These are phyloP conservation scores for Paulownia fortunei DNA, from an alignment of 257 asterid species.

Conservation along the genomic window DNA sequence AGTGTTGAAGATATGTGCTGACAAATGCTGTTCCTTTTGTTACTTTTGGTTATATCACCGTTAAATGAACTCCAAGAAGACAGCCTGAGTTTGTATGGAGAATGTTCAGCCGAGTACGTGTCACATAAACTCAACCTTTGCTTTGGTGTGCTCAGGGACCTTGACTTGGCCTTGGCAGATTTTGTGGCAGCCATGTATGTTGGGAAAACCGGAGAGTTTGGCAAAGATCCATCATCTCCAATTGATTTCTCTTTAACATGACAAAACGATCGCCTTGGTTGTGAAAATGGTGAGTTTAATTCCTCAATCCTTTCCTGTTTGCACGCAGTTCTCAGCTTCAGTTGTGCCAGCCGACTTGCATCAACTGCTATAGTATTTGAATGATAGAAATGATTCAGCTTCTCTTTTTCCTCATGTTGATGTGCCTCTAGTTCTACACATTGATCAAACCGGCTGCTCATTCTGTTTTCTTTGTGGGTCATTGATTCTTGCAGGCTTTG, in stretches of 20 bases:
- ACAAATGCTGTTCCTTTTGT: conserved; percentile 51
- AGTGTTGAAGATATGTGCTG: conserved; percentile 39
- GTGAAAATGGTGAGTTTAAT: conserved; percentile 52
- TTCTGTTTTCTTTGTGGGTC: conserved; percentile 48
- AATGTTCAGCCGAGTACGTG: conserved; percentile 60
- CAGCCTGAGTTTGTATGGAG: conserved; percentile 60
- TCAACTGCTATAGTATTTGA: conserved; percentile 42
- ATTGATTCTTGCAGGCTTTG: conserved; percentile 50
- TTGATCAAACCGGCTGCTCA: conserved; percentile 48
- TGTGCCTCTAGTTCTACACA: conserved; percentile 38
- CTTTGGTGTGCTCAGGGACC: conserved; percentile 81
- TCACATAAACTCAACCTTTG: conserved; percentile 66
- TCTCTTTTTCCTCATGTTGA: conserved; percentile 43
- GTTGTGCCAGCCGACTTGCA: conserved; percentile 38
- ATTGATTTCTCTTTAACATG: conserved; percentile 59
- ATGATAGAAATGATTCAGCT: conserved; percentile 37
- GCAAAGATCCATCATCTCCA: conserved; percentile 60
- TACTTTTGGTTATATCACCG: conserved; percentile 42
- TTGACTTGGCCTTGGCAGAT: conserved; percentile 84
- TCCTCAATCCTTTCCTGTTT: conserved; percentile 53
- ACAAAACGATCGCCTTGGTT: conserved; percentile 73
- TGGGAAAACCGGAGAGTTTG: conserved; percentile 66
- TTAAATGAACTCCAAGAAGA: conserved; percentile 60
- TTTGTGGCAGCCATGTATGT: conserved; percentile 86
- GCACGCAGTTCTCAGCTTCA: conserved; percentile 43